Evolutionary conservation across 768 basidiomycete genomes (phyloP).

Genomic region (Flagelloscypha sp.): DNA sequence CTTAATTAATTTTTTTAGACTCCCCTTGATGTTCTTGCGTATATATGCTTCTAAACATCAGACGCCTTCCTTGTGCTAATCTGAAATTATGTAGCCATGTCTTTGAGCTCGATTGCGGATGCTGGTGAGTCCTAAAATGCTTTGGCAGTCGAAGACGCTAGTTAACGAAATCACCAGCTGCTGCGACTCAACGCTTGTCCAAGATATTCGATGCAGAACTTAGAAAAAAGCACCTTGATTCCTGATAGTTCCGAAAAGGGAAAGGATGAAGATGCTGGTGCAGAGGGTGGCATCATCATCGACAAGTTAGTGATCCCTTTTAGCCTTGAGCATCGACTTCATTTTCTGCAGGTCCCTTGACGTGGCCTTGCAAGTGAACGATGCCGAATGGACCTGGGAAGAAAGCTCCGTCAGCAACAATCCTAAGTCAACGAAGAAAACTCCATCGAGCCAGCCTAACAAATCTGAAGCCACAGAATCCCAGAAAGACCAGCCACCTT

Average conservation of each 20-base stretch:
- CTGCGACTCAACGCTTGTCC: conserved; percentile 68
- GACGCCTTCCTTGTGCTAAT: not conserved
- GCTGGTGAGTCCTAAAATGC: too few relatives aligned
- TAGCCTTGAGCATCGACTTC: too few relatives aligned
- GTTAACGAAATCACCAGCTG: too few relatives aligned
- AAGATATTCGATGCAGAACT: conserved; percentile 82
- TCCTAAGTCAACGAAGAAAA: not conserved
- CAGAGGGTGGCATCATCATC: too few relatives aligned
- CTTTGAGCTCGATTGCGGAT: conserved; percentile 76
- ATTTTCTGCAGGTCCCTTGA: too few relatives aligned
- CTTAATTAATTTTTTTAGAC: too few relatives aligned
- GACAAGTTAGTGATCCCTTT: too few relatives aligned
- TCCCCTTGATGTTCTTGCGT: conserved; percentile 73
- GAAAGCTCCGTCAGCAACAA: conserved; percentile 18
- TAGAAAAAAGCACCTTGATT: conserved; percentile 47
- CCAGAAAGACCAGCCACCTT: conserved; percentile 25
- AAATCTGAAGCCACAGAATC: conserved; percentile 8
- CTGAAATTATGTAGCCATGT: conserved; percentile 36
- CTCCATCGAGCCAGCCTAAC: too few relatives aligned
- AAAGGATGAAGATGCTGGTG: too few relatives aligned
- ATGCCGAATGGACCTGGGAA: conserved; percentile 85
- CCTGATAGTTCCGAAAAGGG: too few relatives aligned
- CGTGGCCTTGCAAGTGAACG: conserved; percentile 57
- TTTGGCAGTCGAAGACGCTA: too few relatives aligned
- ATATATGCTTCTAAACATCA: conserved; percentile 10